These are phyloP conservation scores for Solanum ossicruentum DNA, from an alignment of 257 asterid species.

Conservation along the genomic window DNA sequence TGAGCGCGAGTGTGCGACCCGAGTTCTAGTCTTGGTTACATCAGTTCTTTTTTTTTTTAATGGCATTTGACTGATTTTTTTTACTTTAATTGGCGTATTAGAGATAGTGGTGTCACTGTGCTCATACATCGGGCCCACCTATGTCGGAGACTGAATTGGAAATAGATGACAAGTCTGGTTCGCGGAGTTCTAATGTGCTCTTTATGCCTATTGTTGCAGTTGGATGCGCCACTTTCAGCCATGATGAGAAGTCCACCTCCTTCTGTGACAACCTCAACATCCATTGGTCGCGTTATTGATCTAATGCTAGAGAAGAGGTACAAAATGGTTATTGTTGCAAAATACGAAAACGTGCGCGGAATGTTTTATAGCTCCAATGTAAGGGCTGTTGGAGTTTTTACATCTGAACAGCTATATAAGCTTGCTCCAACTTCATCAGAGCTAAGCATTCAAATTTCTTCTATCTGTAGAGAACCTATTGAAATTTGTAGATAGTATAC, in stretches of 20 bases:
- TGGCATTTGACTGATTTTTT: no score
- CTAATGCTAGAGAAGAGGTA: constrained; percentile 1
- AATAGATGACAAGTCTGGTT: background rate
- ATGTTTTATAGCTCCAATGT: constrained; percentile 26
- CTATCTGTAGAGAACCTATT: constrained; percentile 10
- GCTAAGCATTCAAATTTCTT: constrained; percentile 13
- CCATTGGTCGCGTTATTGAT: constrained; percentile 1
- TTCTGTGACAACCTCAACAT: constrained; percentile 2
- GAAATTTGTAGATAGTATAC: constrained; percentile 8
- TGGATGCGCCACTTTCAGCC: constrained; percentile 40
- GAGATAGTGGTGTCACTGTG: no score
- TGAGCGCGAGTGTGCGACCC: no score
- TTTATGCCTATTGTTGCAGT: constrained; percentile 23
- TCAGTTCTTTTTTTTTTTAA: no score
- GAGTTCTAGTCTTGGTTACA: no score
- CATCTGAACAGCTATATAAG: constrained; percentile 28
- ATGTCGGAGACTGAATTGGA: background rate
- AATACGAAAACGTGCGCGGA: background rate
- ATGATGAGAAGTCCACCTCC: constrained; percentile 15
- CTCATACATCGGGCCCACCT: no score
- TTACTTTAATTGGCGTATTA: no score
- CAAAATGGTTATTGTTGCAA: background rate
- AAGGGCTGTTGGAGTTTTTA: constrained; percentile 50
- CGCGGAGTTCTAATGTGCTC: background rate
- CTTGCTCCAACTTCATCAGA: constrained; percentile 20